These are phyloP conservation scores for Penicillium expansum DNA, from an alignment of 2,329 filamentous ascomycete species.

Conservation along the genomic window DNA sequence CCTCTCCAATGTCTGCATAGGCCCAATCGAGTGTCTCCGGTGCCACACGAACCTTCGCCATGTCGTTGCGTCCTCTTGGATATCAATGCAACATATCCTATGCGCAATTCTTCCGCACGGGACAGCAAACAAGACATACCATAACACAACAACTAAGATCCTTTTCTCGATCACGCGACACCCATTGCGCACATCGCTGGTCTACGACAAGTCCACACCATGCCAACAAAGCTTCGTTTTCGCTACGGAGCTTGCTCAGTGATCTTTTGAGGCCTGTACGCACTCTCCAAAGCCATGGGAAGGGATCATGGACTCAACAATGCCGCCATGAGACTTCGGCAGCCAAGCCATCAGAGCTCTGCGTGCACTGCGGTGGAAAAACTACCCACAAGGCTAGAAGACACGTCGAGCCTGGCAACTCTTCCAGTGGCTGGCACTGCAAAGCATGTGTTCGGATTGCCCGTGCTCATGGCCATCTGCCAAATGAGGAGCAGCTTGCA, in stretches of 20 bases:
- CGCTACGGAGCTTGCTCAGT: background rate
- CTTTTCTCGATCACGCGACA: background rate
- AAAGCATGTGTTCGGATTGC: background rate
- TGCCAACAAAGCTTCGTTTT: background rate
- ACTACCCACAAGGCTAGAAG: background rate
- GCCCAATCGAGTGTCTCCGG: background rate
- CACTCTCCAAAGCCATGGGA: background rate
- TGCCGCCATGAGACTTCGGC: background rate
- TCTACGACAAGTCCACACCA: background rate
- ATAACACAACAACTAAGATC: background rate
- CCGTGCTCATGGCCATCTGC: background rate
- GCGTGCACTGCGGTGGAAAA: conserved; percentile 3
- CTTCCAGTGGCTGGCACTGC: conserved; percentile 8
- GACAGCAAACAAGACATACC: background rate
- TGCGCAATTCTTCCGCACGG: background rate
- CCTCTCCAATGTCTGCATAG: conserved; percentile 3
- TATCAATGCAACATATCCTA: conserved; percentile 1
- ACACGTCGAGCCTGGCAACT: background rate
- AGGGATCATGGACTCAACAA: background rate
- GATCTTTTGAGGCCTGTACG: background rate
- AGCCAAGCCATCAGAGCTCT: background rate
- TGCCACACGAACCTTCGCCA: background rate
- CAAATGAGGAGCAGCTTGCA: conserved; percentile 5
- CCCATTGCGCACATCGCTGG: background rate
- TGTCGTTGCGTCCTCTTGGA: conserved; percentile 6